Evolutionary conservation across 1,284 basidiomycete species (phyloP).

Genomic region (Cryptococcus sp.): DNA sequence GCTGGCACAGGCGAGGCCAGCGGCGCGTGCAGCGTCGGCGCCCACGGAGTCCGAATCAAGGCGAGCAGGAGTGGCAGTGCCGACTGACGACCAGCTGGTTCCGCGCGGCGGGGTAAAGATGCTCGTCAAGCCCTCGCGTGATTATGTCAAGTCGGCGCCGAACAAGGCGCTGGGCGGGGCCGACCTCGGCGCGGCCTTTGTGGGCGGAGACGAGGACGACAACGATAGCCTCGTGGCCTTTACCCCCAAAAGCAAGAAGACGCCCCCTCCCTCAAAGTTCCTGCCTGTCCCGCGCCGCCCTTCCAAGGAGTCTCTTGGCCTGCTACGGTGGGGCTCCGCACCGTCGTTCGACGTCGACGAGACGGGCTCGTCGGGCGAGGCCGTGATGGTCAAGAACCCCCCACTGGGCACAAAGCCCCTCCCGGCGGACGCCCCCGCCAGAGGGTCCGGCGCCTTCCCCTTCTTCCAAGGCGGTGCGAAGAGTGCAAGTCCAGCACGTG

Average conservation of each 20-base stretch:
- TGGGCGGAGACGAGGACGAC: constrained; percentile 23
- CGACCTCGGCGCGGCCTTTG: constrained; percentile 38
- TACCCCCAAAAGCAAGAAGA: constrained; percentile 55
- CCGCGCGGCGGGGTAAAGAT: constrained; percentile 12
- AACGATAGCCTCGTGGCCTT: constrained; percentile 57
- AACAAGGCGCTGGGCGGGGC: constrained; percentile 36
- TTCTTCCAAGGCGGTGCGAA: constrained; percentile 26
- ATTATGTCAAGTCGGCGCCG: constrained; percentile 34
- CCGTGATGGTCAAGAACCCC: constrained; percentile 27
- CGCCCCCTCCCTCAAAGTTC: constrained; percentile 47
- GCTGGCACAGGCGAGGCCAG: constrained; percentile 4
- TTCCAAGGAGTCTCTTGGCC: constrained; percentile 37
- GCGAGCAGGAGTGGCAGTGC: constrained; percentile 16
- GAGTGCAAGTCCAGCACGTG: background rate
- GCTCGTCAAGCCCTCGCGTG: constrained; percentile 41
- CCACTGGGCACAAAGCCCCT: constrained; percentile 19
- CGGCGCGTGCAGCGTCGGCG: constrained; percentile 3
- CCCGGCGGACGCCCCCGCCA: constrained; percentile 12
- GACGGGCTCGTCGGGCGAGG: constrained; percentile 38
- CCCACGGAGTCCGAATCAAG: constrained; percentile 20
- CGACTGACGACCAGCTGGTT: constrained; percentile 21
- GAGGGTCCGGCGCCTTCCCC: constrained; percentile 38
- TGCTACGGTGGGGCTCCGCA: constrained; percentile 34
- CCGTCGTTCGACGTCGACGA: constrained; percentile 41
- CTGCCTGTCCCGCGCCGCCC: constrained; percentile 38